Percentiles rank a stretch among this genome's conserved stretches.
These are phyloP conservation scores for Torrubiella hemipterigena DNA, from an alignment of 2,329 filamentous ascomycete species.

Conservation along the genomic window DNA sequence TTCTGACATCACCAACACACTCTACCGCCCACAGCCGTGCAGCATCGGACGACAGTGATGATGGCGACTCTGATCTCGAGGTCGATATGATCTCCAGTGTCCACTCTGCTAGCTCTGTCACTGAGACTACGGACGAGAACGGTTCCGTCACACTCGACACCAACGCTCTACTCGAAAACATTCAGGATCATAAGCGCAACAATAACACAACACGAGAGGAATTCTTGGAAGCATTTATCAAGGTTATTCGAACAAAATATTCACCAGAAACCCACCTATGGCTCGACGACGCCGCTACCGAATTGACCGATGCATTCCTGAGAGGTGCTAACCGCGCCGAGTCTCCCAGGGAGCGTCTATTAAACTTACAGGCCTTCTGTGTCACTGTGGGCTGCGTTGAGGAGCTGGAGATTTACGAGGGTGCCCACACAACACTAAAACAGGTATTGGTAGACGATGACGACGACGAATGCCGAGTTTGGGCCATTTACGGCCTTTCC, in stretches of 20 bases:
- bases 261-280: slow-evolving; percentile 19
- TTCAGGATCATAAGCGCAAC: slow-evolving; percentile 66
- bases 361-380: slow-evolving; percentile 61
- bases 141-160: slow-evolving; percentile 45
- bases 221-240: slow-evolving; percentile 19
- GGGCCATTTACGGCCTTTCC: slow-evolving; percentile 63
- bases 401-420: slow-evolving; percentile 28
- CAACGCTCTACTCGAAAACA: slow-evolving; percentile 54
- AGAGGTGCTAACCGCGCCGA: slow-evolving; percentile 59
- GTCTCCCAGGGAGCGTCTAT: slow-evolving; percentile 55
- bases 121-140: slow-evolving; percentile 43
- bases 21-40: slow-evolving; percentile 51
- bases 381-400: slow-evolving; percentile 59
- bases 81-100: slow-evolving; percentile 31
- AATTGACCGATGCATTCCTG: slow-evolving; percentile 52
- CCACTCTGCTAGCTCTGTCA: slow-evolving; percentile 26
- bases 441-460: slow-evolving; percentile 39
- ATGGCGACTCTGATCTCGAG: slow-evolving; percentile 25
- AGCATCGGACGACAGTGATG: slow-evolving; percentile 48
- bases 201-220: slow-evolving; percentile 57
- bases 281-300: slow-evolving; percentile 45
- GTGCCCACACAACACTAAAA: slow-evolving; percentile 15
- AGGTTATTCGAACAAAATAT: slow-evolving; percentile 41
- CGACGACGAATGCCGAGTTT: slow-evolving; percentile 50
- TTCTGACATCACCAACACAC: slow-evolving; percentile 41